These are phyloP conservation scores for Hygrocybe punicea DNA, from an alignment of 768 basidiomycete genomes.

Conservation along the genomic window DNA sequence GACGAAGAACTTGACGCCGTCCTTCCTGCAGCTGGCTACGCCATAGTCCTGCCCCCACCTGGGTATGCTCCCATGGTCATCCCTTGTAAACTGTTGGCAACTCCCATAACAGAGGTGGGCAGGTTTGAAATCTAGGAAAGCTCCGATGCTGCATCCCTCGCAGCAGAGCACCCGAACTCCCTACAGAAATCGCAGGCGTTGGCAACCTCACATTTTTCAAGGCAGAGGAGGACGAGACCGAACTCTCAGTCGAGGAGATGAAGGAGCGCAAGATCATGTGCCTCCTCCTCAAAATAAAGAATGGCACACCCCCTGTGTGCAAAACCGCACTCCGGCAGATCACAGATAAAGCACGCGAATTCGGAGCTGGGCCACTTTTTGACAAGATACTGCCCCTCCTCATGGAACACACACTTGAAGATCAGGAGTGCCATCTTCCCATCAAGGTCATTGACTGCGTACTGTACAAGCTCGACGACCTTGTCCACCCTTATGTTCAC, in stretches of 20 bases:
- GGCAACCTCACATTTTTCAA: slow-evolving; percentile 98
- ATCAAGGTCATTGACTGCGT: slow-evolving; percentile 99
- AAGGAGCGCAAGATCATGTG: slow-evolving; percentile 99
- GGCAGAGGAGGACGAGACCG: slow-evolving; percentile 92
- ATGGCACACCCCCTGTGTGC: slow-evolving; percentile 96
- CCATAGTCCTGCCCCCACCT: slow-evolving; percentile 88
- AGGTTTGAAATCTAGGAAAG: slow-evolving; percentile 98
- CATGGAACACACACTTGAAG: slow-evolving; percentile 97
- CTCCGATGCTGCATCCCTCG: slow-evolving; percentile 82
- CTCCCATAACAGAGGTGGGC: slow-evolving; percentile 55
- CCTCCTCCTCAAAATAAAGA: slow-evolving; percentile 96
- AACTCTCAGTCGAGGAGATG: slow-evolving; percentile 93
- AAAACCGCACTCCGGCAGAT: slow-evolving; percentile 98
- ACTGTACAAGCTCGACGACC: slow-evolving; percentile 97
- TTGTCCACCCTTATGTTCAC: slow-evolving; percentile 98
- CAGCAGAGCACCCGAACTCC: slow-evolving; percentile 87
- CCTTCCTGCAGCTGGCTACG: slow-evolving; percentile 82
- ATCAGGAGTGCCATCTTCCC: slow-evolving; percentile 95
- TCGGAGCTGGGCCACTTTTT: slow-evolving; percentile 95
- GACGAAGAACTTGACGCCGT: slow-evolving; percentile 95
- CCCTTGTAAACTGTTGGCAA: slow-evolving; percentile 60
- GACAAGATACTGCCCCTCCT: slow-evolving; percentile 97
- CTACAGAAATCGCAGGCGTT: slow-evolving; percentile 97
- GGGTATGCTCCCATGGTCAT: slow-evolving; percentile 83
- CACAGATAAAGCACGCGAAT: slow-evolving; percentile 98